Evolutionary conservation across 108 stramenopile genomes (phyloP).

Genomic region (Chaetoceros tenuissimus): DNA sequence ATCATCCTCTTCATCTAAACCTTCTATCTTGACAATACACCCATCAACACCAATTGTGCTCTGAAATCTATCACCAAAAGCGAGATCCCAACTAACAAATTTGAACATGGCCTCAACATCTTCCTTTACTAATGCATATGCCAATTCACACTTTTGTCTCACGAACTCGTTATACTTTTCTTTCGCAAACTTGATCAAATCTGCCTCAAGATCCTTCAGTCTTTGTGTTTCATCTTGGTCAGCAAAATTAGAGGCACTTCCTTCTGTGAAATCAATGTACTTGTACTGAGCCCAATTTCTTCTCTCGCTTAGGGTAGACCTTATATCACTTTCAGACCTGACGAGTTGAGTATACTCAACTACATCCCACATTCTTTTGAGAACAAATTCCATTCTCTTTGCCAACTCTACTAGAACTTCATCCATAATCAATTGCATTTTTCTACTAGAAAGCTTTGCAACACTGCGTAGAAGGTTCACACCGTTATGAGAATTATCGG

Average conservation of each 20-base stretch:
- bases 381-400: conserved; percentile 11
- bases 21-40: conserved; percentile 14
- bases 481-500: conserved; percentile 15
- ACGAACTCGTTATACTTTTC: conserved; percentile 15
- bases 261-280: too few species aligned
- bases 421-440: conserved; percentile 20
- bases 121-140: conserved; percentile 9
- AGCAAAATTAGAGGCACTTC: too few species aligned
- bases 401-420: conserved; percentile 19
- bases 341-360: conserved; percentile 17
- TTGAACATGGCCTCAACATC: conserved; percentile 14
- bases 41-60: conserved; percentile 6
- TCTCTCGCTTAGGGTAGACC: conserved; percentile 10
- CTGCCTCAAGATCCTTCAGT: conserved; percentile 2
- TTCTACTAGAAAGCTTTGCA: conserved; percentile 12
- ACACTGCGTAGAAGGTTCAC: conserved; percentile 15
- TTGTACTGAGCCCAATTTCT: conserved; percentile 1
- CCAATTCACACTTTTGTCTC: conserved; percentile 5
- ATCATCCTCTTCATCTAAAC: conserved; percentile 5
- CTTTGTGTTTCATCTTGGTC: conserved; percentile 7
- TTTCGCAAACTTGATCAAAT: conserved; percentile 7
- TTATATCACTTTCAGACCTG: conserved; percentile 12
- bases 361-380: conserved; percentile 19
- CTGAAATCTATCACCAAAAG: conserved; percentile 4
- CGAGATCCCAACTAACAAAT: conserved; percentile 24